Evolutionary conservation across 2,329 filamentous ascomycete species (phyloP), one percentile per base, ranked within the genome.

Genomic region (Plectosphaerella cucumerina): DNA sequence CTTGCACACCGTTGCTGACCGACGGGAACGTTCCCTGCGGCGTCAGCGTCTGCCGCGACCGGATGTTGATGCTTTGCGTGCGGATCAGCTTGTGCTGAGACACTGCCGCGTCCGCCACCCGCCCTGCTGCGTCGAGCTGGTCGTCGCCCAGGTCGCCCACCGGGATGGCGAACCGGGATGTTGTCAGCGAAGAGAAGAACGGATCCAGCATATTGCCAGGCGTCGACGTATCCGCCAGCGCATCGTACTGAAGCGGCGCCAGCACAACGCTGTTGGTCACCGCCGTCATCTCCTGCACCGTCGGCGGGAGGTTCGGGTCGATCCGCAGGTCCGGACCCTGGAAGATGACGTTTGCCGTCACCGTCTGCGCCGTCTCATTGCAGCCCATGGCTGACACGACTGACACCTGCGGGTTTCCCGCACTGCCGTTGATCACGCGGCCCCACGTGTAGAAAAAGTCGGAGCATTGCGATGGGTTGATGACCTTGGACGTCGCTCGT

Each of bases 361-460:
- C 57, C 8, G 60, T 63, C 56, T 69, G 58, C 3, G 67, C 53
- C 2, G 64, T 62, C 56, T 71, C 70, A 56, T 73, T 73, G 56
- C 70, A 73, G 18, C 63, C 62, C 49, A 72, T 50, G 5, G 64
- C 66, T 5, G 61, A 63, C 15, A 69, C 59, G 35, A 57, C 59
- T 34, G 55, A 58, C 11, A 71, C 63, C 1, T 60, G 56, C 43
- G 61, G 54, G 21, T 59, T 54, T 18, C 58, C 55, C 18, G 53
- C 58, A 41, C 59, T 55, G 18, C 62, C 48, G 31, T 60, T 49
- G 4, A 45, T 39, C 1, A 70, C 53, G 35, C 60, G 58, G 31
- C 68, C 68, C 67, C 69, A 72, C 39, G 65, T 58, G 46, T 66
- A 72, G 20, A 69, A 26, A 60, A 64, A 66, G 49, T 65, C 62